Evolutionary conservation across 2,329 filamentous ascomycete species (phyloP).

Genomic region (Microcyclospora tardicrescens): DNA sequence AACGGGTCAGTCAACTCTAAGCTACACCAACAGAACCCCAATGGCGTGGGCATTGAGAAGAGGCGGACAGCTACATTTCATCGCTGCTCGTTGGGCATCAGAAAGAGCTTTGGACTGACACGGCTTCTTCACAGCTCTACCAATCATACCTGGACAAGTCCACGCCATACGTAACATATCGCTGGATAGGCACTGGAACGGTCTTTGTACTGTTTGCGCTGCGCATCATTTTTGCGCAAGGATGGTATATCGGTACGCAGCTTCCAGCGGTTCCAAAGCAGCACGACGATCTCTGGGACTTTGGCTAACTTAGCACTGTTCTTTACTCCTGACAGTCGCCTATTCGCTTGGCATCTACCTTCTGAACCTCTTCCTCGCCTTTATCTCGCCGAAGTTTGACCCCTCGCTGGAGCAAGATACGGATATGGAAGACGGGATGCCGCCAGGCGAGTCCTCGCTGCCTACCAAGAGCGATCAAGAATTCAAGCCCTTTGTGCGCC

Average conservation of each 20-base stretch:
- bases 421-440: slow-evolving; percentile 78
- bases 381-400: slow-evolving; percentile 97
- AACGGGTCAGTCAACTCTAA: slow-evolving; percentile 44
- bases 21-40: neutral
- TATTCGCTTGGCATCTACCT: slow-evolving; percentile 98
- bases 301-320: neutral
- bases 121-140: slow-evolving; percentile 52
- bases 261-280: neutral
- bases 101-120: too few relatives aligned
- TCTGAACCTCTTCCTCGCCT: slow-evolving; percentile 96
- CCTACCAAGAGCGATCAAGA: slow-evolving; percentile 95
- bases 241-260: slow-evolving; percentile 88
- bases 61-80: neutral
- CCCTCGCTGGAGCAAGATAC: slow-evolving; percentile 90
- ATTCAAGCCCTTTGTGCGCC: slow-evolving; percentile 91
- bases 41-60: neutral
- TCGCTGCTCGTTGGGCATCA: too few relatives aligned
- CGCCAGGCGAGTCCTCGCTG: slow-evolving; percentile 49
- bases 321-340: slow-evolving; percentile 53
- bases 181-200: slow-evolving; percentile 75
- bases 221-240: slow-evolving; percentile 81
- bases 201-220: slow-evolving; percentile 71
- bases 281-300: neutral
- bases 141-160: slow-evolving; percentile 89
- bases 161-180: slow-evolving; percentile 76